phyloP scores from a whole-genome alignment of 139 green algal genomes.

The Chlamydomonas sp. region DNA sequence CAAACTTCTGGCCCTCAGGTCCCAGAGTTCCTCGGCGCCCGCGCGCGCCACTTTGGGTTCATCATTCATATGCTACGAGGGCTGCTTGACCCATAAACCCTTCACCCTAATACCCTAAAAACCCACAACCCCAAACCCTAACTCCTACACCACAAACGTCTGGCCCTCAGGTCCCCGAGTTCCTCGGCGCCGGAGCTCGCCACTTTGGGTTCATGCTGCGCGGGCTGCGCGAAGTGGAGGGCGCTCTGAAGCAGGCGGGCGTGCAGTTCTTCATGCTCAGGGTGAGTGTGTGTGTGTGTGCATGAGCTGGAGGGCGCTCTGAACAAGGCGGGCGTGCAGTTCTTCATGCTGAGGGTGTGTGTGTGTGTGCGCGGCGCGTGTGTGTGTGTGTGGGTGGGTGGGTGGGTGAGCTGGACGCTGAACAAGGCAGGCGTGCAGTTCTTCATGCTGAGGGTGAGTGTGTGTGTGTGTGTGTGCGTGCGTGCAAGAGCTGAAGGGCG shows the following conservation, averaged over 20 bases:
- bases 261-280: slow-evolving; percentile 2
- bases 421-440: no score
- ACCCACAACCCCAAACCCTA: background rate
- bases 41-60: slow-evolving; percentile 82
- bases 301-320: no score
- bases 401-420: no score
- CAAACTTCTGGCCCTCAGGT: no score
- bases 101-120: slow-evolving; percentile 5
- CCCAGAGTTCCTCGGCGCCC: slow-evolving; percentile 51
- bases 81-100: background rate
- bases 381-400: no score
- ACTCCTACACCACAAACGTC: background rate
- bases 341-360: no score
- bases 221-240: slow-evolving; percentile 59
- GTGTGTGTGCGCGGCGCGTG: no score
- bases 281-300: no score
- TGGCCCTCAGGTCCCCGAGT: slow-evolving; percentile 53
- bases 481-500: no score
- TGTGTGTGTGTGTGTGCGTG: no score
- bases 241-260: background rate
- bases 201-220: slow-evolving; percentile 89
- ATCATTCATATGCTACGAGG: slow-evolving; percentile 72
- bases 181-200: slow-evolving; percentile 62
- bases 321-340: no score
- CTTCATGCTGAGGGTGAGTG: no score